These are phyloP conservation scores for Pseudopithomyces maydicus DNA, from an alignment of 2,329 filamentous ascomycete species.

Conservation along the genomic window DNA sequence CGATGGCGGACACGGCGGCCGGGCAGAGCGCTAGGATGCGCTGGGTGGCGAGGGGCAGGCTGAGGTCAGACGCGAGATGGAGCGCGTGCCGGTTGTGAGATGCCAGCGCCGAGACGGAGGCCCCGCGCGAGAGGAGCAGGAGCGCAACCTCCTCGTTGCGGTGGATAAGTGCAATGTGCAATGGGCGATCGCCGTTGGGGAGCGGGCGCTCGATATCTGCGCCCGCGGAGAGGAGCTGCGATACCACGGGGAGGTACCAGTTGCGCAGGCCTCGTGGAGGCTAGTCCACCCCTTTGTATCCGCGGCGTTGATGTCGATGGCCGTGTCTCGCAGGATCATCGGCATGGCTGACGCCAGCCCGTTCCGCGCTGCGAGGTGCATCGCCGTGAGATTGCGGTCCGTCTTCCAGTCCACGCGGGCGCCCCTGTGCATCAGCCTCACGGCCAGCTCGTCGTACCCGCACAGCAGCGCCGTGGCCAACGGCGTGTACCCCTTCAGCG, in stretches of 20 bases:
- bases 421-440: conserved; percentile 17
- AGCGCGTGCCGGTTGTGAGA: conserved; percentile 13
- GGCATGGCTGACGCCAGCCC: background rate
- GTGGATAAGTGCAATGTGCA: conserved; percentile 23
- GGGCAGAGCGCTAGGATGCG: background rate
- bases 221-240: conserved; percentile 21
- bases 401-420: conserved; percentile 12
- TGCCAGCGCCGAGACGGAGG: conserved; percentile 3
- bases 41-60: background rate
- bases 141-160: conserved; percentile 11
- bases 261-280: conserved; percentile 21
- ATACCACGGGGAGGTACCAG: conserved; percentile 11
- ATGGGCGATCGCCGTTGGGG: conserved; percentile 13
- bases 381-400: conserved; percentile 9
- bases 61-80: conserved; percentile 14
- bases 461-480: conserved; percentile 20
- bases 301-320: conserved; percentile 13
- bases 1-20: conserved; percentile 6
- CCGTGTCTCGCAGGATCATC: conserved; percentile 3
- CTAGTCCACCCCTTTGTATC: conserved; percentile 17
- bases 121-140: conserved; percentile 14
- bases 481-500: conserved; percentile 17
- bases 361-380: conserved; percentile 17
- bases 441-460: conserved; percentile 14
- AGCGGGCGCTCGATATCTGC: conserved; percentile 19